These are phyloP conservation scores for Globisporangium cederbergense DNA, from an alignment of 352 stramenopile genomes.

Conservation along the genomic window DNA sequence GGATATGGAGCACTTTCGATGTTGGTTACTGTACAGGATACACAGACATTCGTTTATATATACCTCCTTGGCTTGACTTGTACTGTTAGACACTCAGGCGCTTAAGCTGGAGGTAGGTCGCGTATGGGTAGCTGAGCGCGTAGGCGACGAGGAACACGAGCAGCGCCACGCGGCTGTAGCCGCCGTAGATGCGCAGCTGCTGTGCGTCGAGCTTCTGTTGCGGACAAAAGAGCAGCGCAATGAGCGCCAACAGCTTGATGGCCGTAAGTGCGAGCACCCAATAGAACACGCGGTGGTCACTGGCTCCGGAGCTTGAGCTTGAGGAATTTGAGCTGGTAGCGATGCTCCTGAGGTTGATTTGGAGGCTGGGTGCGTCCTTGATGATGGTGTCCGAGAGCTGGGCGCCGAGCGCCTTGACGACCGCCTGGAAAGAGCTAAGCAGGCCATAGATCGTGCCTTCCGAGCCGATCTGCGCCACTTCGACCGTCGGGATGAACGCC, in stretches of 20 bases:
- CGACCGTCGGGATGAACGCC: conserved; percentile 36
- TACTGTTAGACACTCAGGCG: neutral
- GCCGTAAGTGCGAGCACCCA: conserved; percentile 17
- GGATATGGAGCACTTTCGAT: neutral
- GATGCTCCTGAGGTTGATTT: conserved; percentile 12
- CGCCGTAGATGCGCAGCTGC: conserved; percentile 43
- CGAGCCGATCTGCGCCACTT: conserved; percentile 38
- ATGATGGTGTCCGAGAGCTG: conserved; percentile 24
- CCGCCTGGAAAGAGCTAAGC: conserved; percentile 30
- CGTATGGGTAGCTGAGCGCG: conserved; percentile 18
- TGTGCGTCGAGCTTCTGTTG: conserved; percentile 44
- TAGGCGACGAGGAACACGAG: conserved; percentile 26
- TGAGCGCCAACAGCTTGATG: conserved; percentile 21
- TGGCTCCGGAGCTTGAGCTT: neutral
- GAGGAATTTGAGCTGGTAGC: neutral
- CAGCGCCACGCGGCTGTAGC: conserved; percentile 30
- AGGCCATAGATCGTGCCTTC: conserved; percentile 44
- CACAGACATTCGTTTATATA: neutral
- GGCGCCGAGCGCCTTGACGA: conserved; percentile 28
- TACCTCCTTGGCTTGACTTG: too few relatives aligned
- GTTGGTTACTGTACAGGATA: neutral
- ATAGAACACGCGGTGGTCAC: conserved; percentile 14
- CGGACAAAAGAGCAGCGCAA: conserved; percentile 27
- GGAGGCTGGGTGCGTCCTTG: neutral
- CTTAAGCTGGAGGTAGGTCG: conserved; percentile 19